phyloP scores from a whole-genome alignment of 805 yeast genomes.

The Pichia nanzhaoensis region DNA sequence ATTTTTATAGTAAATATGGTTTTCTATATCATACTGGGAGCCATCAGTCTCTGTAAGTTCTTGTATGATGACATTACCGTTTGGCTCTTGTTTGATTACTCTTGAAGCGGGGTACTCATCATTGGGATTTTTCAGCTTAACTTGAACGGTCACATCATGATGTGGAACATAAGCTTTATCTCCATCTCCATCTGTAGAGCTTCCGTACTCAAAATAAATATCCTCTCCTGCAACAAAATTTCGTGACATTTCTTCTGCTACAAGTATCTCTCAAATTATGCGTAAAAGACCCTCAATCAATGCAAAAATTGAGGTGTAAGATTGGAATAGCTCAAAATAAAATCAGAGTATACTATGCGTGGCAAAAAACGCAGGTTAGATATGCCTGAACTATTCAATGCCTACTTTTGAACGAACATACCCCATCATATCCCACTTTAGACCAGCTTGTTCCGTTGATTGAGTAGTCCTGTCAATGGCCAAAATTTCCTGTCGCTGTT shows the following conservation, averaged over 20 bases:
- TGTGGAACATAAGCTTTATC: constrained; percentile 4
- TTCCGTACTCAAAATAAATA: constrained; percentile 20
- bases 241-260: constrained; percentile 6
- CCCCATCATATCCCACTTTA: not conserved
- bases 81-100: constrained; percentile 56
- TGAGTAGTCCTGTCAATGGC: too few relatives aligned
- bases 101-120: constrained; percentile 68
- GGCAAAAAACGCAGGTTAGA: too few relatives aligned
- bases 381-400: too few relatives aligned
- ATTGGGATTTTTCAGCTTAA: constrained; percentile 46
- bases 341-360: too few relatives aligned
- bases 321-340: too few relatives aligned
- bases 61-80: constrained; percentile 74
- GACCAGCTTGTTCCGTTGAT: not conserved
- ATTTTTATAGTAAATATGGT: not conserved
- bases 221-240: constrained; percentile 22
- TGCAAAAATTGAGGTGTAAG: too few relatives aligned
- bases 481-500: not conserved
- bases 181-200: not conserved
- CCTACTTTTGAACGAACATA: too few relatives aligned
- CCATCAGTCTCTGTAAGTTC: constrained; percentile 30
- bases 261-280: too few relatives aligned
- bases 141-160: constrained; percentile 27
- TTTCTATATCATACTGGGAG: constrained; percentile 16
- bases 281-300: too few relatives aligned